Evolutionary conservation across 495 filamentous ascomycete species (phyloP), one percentile per base, ranked within the genome.

Genomic region (Apiosordaria backusii): DNA sequence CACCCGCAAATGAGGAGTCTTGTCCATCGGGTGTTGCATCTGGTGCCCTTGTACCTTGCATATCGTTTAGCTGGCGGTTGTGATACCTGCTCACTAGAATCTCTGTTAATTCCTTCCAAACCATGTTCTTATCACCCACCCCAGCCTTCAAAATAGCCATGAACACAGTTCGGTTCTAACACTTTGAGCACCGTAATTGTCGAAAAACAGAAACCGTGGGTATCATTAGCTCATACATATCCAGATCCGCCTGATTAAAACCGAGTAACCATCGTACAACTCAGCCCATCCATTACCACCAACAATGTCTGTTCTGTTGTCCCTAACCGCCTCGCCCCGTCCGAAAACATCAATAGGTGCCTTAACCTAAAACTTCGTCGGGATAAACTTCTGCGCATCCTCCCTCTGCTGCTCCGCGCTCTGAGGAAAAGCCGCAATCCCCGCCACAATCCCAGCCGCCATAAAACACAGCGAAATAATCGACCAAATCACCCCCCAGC

Each of bases 401-500:
- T 84, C 77, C 78, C 90, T 80, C 73, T 92, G 89, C 74, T 93
- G 76, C 24, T 78, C 80, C 61, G 85, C 87, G 10, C 85, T 84
- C 72, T 92, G 80, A 7, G 84, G 88, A 73, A 92, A 93, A 5
- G 89, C 90, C 3, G 90, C 90, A 23, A 93, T 87, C 4, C 87
- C 90, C 21, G 86, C 88, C 40, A 92, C 77, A 68, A 93, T 93
- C 4, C 84, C 88, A 18, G 81, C 79, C 19, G 85, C 85, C 87
- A 92, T 91, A 70, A 93, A 89, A 1, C 80, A 62, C 35, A 92
- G 68, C 1, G 87, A 88, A 45, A 93, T 83, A 50, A 93, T 77
- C 16, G 86, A 88, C 90, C 90, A 93, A 52, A 92, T 84, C 26
- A 92, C 81, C 22, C 90, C 90, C 90, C 90, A 93, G 81, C 90